Conservation (phyloP, 257 asterid genomes). For the Solanum pimpinellifolium region DNA sequence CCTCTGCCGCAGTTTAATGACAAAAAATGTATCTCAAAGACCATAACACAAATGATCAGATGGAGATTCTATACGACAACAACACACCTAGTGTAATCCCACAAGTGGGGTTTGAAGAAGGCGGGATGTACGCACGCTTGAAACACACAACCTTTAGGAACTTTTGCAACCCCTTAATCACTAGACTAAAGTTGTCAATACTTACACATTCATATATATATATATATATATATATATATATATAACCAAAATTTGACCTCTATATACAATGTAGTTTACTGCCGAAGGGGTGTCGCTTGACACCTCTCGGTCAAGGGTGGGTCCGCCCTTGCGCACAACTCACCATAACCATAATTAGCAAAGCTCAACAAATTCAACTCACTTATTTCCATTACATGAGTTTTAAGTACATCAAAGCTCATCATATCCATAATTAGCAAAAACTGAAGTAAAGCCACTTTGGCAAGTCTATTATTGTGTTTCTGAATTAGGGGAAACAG, state of each 20-base stretch:
- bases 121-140: neutral
- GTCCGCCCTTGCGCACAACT: neutral
- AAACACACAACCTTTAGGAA: no score
- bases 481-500: neutral
- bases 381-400: neutral
- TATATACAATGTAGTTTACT: no score
- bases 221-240: no score
- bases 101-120: neutral
- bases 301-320: no score
- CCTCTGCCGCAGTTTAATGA: neutral
- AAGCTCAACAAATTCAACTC: neutral
- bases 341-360: neutral
- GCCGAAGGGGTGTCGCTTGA: no score
- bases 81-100: neutral
- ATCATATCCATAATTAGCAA: neutral
- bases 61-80: neutral
- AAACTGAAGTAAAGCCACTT: neutral
- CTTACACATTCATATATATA: no score
- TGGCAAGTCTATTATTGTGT: neutral
- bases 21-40: neutral
- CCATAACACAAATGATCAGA: neutral
- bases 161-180: no score
- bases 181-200: no score
- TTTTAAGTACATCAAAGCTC: neutral
- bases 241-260: no score